Evolutionary conservation across 257 asterid species (phyloP).

Genomic region (Anisodus acutangulus): DNA sequence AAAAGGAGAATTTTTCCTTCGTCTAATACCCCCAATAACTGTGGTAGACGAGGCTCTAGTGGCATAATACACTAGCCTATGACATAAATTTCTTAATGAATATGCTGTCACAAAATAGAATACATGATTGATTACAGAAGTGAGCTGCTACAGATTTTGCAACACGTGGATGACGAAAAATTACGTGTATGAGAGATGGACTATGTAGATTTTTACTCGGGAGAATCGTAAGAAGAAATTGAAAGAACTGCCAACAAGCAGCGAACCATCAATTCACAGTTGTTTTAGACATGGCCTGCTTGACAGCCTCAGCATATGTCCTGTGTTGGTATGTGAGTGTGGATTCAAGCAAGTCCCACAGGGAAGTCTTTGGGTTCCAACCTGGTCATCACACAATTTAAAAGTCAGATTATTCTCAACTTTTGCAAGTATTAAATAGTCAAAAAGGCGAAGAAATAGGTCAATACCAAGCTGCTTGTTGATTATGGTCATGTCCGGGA

Average conservation of each 20-base stretch:
- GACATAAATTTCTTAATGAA: slow-evolving; percentile 20
- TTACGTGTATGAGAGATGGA: slow-evolving; percentile 8
- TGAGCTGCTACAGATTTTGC: slow-evolving; percentile 29
- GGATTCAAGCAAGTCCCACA: slow-evolving; percentile 74
- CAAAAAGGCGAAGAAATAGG: background rate
- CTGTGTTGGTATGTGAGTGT: slow-evolving; percentile 76
- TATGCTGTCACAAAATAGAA: slow-evolving; percentile 11
- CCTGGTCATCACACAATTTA: slow-evolving; percentile 41
- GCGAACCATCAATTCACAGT: slow-evolving; percentile 47
- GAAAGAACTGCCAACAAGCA: slow-evolving; percentile 29
- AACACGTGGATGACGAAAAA: background rate
- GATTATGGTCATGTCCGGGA: slow-evolving; percentile 96
- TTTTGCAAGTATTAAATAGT: background rate
- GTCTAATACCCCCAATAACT: slow-evolving; percentile 30
- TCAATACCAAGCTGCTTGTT: slow-evolving; percentile 80
- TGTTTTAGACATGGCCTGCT: slow-evolving; percentile 65
- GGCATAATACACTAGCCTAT: slow-evolving; percentile 33
- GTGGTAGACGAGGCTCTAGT: slow-evolving; percentile 13
- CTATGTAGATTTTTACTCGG: slow-evolving; percentile 32
- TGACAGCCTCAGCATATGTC: slow-evolving; percentile 77
- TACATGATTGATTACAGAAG: background rate
- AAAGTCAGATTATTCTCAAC: slow-evolving; percentile 5
- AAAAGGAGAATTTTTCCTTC: slow-evolving; percentile 28
- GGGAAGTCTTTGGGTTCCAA: slow-evolving; percentile 73
- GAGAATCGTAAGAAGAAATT: slow-evolving; percentile 31